Evolutionary conservation across 768 basidiomycete genomes (phyloP).

Genomic region (Boletus insuetus): DNA sequence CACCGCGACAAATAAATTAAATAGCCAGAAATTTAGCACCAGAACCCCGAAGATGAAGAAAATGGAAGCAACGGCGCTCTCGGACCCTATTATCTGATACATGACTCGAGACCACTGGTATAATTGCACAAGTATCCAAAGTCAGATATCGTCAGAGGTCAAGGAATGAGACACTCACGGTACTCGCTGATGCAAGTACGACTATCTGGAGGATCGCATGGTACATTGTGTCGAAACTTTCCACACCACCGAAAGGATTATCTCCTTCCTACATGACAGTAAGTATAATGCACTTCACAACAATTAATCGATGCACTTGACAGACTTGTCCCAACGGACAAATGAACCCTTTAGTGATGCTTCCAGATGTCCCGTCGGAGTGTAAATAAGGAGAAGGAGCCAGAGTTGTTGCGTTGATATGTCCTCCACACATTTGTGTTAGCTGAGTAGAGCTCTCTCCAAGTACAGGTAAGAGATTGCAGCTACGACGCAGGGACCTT

Average conservation of each 20-base stretch:
- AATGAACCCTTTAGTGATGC: slow-evolving; percentile 72
- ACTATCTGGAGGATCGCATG: slow-evolving; percentile 78
- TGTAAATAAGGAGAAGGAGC: slow-evolving; percentile 42
- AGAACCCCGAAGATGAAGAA: slow-evolving; percentile 86
- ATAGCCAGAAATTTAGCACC: slow-evolving; percentile 90
- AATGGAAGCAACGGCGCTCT: slow-evolving; percentile 82
- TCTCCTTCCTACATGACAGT: slow-evolving; percentile 45
- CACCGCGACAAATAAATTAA: slow-evolving; percentile 94
- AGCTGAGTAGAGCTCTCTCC: slow-evolving; percentile 51
- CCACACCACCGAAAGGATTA: slow-evolving; percentile 64
- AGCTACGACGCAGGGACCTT: slow-evolving; percentile 72
- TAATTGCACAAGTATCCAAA: not conserved
- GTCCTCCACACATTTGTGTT: slow-evolving; percentile 76
- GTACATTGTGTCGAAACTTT: slow-evolving; percentile 90
- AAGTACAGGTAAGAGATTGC: slow-evolving; percentile 51
- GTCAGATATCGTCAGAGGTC: not conserved
- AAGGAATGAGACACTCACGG: slow-evolving; percentile 43
- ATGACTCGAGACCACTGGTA: slow-evolving; percentile 74
- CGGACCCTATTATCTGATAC: slow-evolving; percentile 87
- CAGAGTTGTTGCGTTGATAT: slow-evolving; percentile 61
- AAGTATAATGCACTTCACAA: not conserved
- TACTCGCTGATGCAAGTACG: slow-evolving; percentile 76
- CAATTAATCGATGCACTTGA: slow-evolving; percentile 43
- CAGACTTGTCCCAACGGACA: slow-evolving; percentile 88
- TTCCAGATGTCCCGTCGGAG: slow-evolving; percentile 35